Conservation (phyloP, 352 stramenopile species). For the Globisporangium camurandrum region DNA sequence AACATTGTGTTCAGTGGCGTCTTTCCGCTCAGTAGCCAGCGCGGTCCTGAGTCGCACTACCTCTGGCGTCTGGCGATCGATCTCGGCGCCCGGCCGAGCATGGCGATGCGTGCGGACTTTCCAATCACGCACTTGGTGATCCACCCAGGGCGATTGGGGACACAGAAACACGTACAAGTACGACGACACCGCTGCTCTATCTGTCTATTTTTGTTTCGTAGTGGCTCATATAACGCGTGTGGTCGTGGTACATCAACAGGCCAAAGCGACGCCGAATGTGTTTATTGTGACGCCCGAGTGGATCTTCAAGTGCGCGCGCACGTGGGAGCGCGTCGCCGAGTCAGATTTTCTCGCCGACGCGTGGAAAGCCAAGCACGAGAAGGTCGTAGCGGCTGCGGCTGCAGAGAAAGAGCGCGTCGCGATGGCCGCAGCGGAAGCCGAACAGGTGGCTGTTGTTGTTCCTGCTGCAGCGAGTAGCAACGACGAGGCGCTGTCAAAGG, state of each 20-base stretch:
- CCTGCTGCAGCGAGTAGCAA: background rate
- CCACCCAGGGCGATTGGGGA: conserved; percentile 67
- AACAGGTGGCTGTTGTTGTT: background rate
- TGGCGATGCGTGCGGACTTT: conserved; percentile 66
- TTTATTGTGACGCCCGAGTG: conserved; percentile 70
- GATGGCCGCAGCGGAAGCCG: conserved; percentile 1
- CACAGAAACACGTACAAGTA: conserved; percentile 73
- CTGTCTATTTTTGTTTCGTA: conserved; percentile 1
- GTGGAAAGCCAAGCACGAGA: conserved; percentile 40
- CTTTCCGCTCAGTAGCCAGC: conserved; percentile 49
- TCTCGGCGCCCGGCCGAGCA: conserved; percentile 58
- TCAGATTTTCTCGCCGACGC: conserved; percentile 60
- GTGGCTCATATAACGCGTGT: too few species aligned
- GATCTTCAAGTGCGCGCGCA: conserved; percentile 71
- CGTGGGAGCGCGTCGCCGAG: conserved; percentile 54
- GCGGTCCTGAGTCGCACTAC: conserved; percentile 58
- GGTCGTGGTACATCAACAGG: too few species aligned
- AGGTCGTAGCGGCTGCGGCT: conserved; percentile 1
- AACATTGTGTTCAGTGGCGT: conserved; percentile 79
- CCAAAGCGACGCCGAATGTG: conserved; percentile 46
- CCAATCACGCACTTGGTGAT: conserved; percentile 81
- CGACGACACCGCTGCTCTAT: background rate
- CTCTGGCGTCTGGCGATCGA: conserved; percentile 71
- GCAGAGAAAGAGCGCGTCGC: conserved; percentile 10
- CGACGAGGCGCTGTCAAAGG: background rate